phyloP scores from a whole-genome alignment of 139 green algal species.

The Pseudopediastrum boryanum region DNA sequence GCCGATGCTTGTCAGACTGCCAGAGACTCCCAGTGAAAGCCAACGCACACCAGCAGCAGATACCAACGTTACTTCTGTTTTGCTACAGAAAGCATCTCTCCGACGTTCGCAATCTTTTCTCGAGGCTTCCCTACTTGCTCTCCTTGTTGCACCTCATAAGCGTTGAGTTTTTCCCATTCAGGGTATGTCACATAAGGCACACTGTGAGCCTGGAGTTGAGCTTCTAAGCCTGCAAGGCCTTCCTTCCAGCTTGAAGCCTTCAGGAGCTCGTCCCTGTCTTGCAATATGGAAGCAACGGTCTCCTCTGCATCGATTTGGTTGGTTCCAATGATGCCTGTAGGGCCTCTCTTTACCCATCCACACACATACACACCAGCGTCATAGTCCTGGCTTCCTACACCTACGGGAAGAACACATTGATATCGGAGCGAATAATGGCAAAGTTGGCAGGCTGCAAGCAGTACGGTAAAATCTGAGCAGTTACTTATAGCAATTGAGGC shows the following conservation, averaged over 20 bases:
- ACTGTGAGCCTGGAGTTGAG: constrained; percentile 50
- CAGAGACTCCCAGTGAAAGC: no score
- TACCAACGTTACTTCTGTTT: no score
- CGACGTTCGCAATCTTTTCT: constrained; percentile 67
- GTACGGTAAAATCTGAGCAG: no score
- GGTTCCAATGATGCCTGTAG: constrained; percentile 91
- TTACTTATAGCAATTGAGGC: no score
- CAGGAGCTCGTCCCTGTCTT: constrained; percentile 41
- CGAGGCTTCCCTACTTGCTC: constrained; percentile 55
- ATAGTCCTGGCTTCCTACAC: no score
- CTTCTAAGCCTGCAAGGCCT: constrained; percentile 38
- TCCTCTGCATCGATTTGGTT: constrained; percentile 88
- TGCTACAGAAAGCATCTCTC: constrained; percentile 63
- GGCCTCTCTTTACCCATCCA: constrained; percentile 90
- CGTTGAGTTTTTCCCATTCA: constrained; percentile 73
- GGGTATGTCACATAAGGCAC: constrained; percentile 55
- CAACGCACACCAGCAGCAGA: no score
- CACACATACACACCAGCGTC: constrained; percentile 80
- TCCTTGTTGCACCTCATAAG: constrained; percentile 59
- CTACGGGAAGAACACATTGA: no score
- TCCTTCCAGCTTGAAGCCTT: neutral
- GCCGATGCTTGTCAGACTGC: no score
- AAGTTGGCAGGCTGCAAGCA: no score
- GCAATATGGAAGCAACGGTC: constrained; percentile 66
- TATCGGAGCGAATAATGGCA: no score